Base-by-base conservation (phyloP, 352 stramenopile genomes). In the Globisporangium lucens region DNA sequence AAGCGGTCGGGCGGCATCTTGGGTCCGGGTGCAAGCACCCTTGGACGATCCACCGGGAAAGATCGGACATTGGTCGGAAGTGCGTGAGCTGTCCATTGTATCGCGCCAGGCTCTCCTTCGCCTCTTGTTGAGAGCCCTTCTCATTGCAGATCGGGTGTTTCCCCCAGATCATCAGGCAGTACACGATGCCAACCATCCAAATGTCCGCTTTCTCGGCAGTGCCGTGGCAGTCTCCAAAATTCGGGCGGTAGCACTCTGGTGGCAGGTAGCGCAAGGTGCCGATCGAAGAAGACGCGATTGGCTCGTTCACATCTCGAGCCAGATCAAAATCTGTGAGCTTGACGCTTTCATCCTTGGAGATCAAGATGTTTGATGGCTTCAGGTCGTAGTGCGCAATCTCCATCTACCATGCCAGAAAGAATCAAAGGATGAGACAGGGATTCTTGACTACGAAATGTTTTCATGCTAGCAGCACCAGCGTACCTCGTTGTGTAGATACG, bases 321-420 rank as follows among this genome's bases (percentile, higher is more conserved):
- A 98, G 77, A 51, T 95, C 91, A 57, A 98, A 97, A 72, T 98
- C 91, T n/a, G 91, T 97, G 22, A 98, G 69, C 72, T 97, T 96
- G 29, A 98, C 76, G 63, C 78, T 80, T 46, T 86, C 89, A 68
- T 97, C 85, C 6, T 82, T 73, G 49, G 93, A 94, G 70, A 99
- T 93, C 36, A 99, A 78, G 62, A 99, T 87, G 75, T 99, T 99
- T 33, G 96, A 98, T 49, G 97, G 97, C 75, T 99, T 99, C 24
- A 99, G 80, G 73, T 99, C 97, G 60, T 93, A 92, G 60, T 97
- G 89, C 56, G 85, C 85, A 66, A 91, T 79, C 51, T 80, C 77
- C 73, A 88, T 89, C 84, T 91, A 58, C 20, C 24, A 63, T 41
- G 51, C 3, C 2, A 69, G 30, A 29, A 57, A 61, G 10, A 2